Evolutionary conservation across 2,329 filamentous ascomycete genomes (phyloP), one percentile per base, ranked within the genome.

Genomic region (Colletotrichum musicola): DNA sequence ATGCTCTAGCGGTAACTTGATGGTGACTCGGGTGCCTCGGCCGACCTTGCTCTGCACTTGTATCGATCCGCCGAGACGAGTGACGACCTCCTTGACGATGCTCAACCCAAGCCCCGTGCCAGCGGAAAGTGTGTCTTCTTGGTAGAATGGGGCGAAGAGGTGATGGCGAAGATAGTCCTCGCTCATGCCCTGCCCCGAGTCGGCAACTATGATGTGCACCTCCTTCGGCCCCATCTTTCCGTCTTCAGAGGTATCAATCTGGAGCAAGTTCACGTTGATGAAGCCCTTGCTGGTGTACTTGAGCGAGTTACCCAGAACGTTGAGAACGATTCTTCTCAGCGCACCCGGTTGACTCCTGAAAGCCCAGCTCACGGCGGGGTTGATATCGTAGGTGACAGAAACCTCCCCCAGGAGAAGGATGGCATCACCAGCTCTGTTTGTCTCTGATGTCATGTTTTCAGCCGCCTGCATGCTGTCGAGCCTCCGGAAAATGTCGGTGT

Each of bases 171-270:
- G 78, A 71, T 88, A 93, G 10, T 91, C 87, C 6, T 86, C 81
- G 0, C 85, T 85, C 40, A 93, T 93, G 1, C 91, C 91, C 51
- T 84, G 84, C 1, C 91, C 91, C 0, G 90, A 90, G 72, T 93
- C 91, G 0, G 82, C 81, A 1, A 93, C 85, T 0, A 81, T 85
- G 6, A 90, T 72, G 0, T 72, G 75, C 4, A 79, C 71, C 10
- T 70, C 63, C 6, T 68, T 59, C 16, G 35, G 16, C 0, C 13
- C 38, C 2, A 72, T 67, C 0, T 62, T 66, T 6, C 22, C 13
- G 18, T n/a, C 7, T 2, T 60, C 27, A 0, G 49, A 35, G 1
- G 56, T 18, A 1, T 53, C 22, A 6, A 38, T 62, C 46, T 76
- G 79, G 0, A 69, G 70, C 1, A 81, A 69, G 0, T 71, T 72